Conservation (phyloP, 805 yeast genomes). For the Candida palmyrensis region DNA sequence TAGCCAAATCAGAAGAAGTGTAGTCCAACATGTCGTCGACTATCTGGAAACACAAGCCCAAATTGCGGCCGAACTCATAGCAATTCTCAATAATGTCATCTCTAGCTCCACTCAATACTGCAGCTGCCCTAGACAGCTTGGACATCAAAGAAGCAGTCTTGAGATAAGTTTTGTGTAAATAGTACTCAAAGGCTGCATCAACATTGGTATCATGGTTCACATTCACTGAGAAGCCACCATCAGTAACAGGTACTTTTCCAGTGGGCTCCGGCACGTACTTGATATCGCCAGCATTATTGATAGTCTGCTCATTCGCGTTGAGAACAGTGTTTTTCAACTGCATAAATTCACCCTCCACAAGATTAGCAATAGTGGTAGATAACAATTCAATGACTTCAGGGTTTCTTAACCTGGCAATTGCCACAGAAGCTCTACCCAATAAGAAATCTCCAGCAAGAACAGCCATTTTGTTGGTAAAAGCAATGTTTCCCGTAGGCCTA, state of each 20-base stretch:
- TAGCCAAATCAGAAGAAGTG: constrained; percentile 74
- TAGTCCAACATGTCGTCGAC: constrained; percentile 96
- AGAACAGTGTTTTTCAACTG: constrained; percentile 91
- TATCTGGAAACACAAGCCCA: constrained; percentile 93
- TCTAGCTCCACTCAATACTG: constrained; percentile 83
- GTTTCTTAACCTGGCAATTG: constrained; percentile 85
- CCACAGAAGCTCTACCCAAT: constrained; percentile 93
- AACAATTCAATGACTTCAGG: constrained; percentile 96
- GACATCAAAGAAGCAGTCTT: constrained; percentile 95
- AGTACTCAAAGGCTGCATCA: constrained; percentile 92
- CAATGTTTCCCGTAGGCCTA: constrained; percentile 84
- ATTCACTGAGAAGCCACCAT: constrained; percentile 54
- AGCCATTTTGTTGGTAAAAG: constrained; percentile 96
- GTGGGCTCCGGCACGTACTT: constrained; percentile 51
- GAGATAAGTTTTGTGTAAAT: constrained; percentile 89
- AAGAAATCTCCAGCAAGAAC: constrained; percentile 95
- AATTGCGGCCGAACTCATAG: constrained; percentile 86
- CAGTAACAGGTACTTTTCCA: constrained; percentile 56
- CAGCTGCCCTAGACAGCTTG: constrained; percentile 88
- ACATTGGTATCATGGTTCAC: constrained; percentile 62
- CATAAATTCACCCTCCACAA: constrained; percentile 99
- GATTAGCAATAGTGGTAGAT: constrained; percentile 93
- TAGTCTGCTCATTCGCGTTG: constrained; percentile 34
- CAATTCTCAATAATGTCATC: constrained; percentile 75
- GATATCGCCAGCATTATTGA: constrained; percentile 44